Base-by-base conservation (phyloP, 2,329 filamentous ascomycete genomes). In the Coleophoma eucalyptorum region DNA sequence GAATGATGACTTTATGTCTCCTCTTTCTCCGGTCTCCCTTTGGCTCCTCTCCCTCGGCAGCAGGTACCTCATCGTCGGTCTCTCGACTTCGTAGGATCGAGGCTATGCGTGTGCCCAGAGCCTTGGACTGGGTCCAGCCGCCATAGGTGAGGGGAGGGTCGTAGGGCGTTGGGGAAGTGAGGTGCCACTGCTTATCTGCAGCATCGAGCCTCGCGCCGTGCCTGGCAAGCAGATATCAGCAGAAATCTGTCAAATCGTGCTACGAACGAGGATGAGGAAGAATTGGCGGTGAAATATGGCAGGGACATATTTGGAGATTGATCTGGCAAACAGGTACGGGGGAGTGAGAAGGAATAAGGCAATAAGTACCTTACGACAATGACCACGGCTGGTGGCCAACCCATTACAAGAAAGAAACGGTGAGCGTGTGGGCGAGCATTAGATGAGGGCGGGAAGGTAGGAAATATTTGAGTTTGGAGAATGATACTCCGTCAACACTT, bases 201-300 rank as follows among this genome's bases (percentile, higher is more conserved):
- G 90, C 90, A 69, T 99, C 94, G 51, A 99, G 86, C 59, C 94
- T 87, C 62, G 92, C 89, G 64, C 94, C 94, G 70, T 99, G 94
- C 71, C 94, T 86, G 52, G 11, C 19, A 19, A 11, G 20, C 42
- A 31, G 19, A 26, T 26, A 26, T 44, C 20, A 44, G 42, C 20
- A 44, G 21, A 20, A 15, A 16, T 26, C n/a, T 10, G 19, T 4
- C 19, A 42, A 12, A 18, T 16, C 18, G 38, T 19, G 38, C 21
- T 42, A 18, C 4, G 16, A 19, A 18, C 21, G 38, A 18, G 38
- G 18, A 42, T 42, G 11, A 7, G 11, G 21, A 5, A 20, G 18
- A 18, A 20, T 18, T 42, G 38, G 38, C n/a, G n/a, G 38, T 19
- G 38, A 13, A 12, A 42, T 20, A 42, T 19, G 37, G 37, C 18